Percentiles rank a stretch among this genome's conserved stretches.
phyloP scores from a whole-genome alignment of 2,329 filamentous ascomycete genomes.

The Penicillium sp. region DNA sequence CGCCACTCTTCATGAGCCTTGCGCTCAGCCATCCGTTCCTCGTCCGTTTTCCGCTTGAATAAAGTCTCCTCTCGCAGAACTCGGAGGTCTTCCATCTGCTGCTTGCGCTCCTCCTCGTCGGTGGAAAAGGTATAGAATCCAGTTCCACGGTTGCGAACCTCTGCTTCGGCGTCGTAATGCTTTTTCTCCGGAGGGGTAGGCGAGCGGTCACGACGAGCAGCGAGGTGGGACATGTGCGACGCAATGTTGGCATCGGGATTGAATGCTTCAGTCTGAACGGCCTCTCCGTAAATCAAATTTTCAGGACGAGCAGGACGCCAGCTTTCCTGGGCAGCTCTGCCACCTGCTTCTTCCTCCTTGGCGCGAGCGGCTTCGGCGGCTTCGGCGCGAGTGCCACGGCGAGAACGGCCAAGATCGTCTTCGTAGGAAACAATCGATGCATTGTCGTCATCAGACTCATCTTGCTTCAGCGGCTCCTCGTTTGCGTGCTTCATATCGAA shows the following conservation, averaged over 20 bases:
- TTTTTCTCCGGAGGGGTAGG: conserved; percentile 74
- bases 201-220: conserved; percentile 73
- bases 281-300: conserved; percentile 79
- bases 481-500: conserved; percentile 97
- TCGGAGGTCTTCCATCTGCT: conserved; percentile 75
- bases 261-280: conserved; percentile 81
- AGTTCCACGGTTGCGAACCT: conserved; percentile 83
- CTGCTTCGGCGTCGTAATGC: conserved; percentile 82
- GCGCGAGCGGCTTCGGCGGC: conserved; percentile 63
- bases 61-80: conserved; percentile 69
- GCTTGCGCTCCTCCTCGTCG: conserved; percentile 64
- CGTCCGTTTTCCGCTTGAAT: conserved; percentile 56
- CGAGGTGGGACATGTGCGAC: conserved; percentile 74
- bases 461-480: conserved; percentile 46
- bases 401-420: conserved; percentile 87
- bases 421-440: conserved; percentile 77
- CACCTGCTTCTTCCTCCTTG: conserved; percentile 32
- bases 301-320: conserved; percentile 57
- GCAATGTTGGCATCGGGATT: conserved; percentile 65
- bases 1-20: conserved; percentile 59
- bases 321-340: conserved; percentile 19
- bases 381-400: conserved; percentile 69
- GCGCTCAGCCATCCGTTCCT: conserved; percentile 59
- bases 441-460: conserved; percentile 42
- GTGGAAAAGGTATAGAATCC: conserved; percentile 89